Evolutionary conservation across 441 rosid genomes (phyloP).

Genomic region (Populus hybrid): DNA sequence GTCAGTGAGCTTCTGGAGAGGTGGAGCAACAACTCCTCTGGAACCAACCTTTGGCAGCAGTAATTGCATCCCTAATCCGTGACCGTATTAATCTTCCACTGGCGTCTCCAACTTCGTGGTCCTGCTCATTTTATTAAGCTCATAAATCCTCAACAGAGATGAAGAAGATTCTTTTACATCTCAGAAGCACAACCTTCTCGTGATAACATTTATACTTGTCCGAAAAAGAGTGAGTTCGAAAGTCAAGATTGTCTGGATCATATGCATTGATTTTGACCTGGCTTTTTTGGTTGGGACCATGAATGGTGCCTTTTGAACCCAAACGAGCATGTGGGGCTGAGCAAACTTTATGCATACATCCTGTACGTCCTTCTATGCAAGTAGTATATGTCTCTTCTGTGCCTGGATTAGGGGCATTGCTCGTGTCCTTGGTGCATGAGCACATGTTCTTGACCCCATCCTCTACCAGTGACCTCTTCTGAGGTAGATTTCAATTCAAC

Average conservation of each 20-base stretch:
- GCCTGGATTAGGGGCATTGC: conserved; percentile 7
- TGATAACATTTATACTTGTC: background rate
- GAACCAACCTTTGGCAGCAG: too few species aligned
- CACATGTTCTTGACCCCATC: too few species aligned
- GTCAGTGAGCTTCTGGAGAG: too few species aligned
- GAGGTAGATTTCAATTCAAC: too few species aligned
- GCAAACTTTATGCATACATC: background rate
- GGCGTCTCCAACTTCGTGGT: background rate
- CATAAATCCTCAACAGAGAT: background rate
- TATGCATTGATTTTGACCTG: background rate
- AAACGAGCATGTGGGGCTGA: conserved; percentile 6
- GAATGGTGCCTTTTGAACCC: background rate
- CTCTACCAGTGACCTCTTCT: too few species aligned
- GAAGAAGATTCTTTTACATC: background rate
- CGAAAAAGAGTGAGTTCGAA: background rate
- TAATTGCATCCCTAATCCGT: too few species aligned
- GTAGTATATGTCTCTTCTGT: background rate
- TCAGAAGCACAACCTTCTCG: conserved; percentile 3
- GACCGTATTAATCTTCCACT: background rate
- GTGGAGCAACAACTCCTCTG: too few species aligned
- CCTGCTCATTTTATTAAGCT: background rate
- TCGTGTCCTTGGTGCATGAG: background rate
- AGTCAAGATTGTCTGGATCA: conserved; percentile 9
- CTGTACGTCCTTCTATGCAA: background rate
- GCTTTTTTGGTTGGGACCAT: conserved; percentile 1